Evolutionary conservation across 768 basidiomycete species (phyloP).

Genomic region (Floccularia luteovirens): DNA sequence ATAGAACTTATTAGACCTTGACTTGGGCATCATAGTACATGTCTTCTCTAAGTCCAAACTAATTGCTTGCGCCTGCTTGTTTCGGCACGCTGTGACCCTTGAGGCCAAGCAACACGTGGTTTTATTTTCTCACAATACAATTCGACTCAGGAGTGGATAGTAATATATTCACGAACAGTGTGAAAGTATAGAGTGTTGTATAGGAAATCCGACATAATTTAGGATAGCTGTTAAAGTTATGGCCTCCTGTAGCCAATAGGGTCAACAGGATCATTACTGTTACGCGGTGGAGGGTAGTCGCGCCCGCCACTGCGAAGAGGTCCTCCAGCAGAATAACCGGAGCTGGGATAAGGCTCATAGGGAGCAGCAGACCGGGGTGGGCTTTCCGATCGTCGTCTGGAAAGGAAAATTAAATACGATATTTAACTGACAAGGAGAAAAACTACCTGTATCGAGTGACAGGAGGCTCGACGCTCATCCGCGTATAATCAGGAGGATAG

Average conservation of each 20-base stretch:
- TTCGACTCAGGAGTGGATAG: too few species aligned
- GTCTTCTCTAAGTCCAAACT: too few species aligned
- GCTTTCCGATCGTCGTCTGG: conserved; percentile 69
- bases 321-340: conserved; percentile 40
- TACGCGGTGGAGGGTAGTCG: conserved; percentile 40
- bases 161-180: too few species aligned
- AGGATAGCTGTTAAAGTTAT: too few species aligned
- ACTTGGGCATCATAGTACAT: conserved; percentile 18
- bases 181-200: too few species aligned
- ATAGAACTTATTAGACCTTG: conserved; percentile 39
- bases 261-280: conserved; percentile 36
- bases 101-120: too few species aligned
- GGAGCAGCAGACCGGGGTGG: conserved; percentile 41
- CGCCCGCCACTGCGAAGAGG: conserved; percentile 24
- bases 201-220: too few species aligned
- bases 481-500: conserved; percentile 44
- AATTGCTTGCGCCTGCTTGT: too few species aligned
- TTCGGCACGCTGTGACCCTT: too few species aligned
- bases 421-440: conserved; percentile 1
- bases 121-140: too few species aligned
- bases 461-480: conserved; percentile 34
- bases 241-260: conserved; percentile 32
- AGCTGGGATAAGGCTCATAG: conserved; percentile 48
- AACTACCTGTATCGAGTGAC: conserved; percentile 39
- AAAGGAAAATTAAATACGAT: conserved; percentile 2